Conservation (phyloP, 495 filamentous ascomycete species). For the Hyaloscypha hepaticicola region DNA sequence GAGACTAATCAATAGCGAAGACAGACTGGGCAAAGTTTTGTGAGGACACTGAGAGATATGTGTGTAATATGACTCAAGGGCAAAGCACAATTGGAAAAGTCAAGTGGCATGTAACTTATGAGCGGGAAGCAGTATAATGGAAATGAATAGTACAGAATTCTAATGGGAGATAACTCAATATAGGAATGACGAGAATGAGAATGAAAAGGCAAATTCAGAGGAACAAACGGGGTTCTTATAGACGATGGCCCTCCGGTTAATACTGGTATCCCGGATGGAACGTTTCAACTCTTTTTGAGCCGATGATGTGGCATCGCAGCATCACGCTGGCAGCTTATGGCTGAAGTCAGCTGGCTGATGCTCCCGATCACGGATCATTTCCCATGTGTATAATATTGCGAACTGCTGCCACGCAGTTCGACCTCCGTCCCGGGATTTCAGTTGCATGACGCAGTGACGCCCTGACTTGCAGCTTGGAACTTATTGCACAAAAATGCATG, state of each 20-base stretch:
- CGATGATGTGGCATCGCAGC: no score
- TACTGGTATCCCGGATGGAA: no score
- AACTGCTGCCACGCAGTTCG: neutral
- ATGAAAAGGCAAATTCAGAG: neutral
- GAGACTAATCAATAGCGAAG: constrained; percentile 14
- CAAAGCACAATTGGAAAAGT: neutral
- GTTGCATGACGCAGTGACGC: neutral
- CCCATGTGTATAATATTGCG: neutral
- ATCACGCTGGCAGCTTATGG: neutral
- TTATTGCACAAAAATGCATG: neutral
- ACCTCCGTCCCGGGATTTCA: neutral
- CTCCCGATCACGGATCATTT: neutral
- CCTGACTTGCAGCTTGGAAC: neutral
- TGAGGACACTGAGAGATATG: neutral
- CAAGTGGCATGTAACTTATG: neutral
- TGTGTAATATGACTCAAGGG: neutral
- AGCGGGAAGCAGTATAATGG: no score
- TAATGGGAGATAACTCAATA: neutral
- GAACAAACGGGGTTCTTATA: no score
- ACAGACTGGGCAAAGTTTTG: constrained; percentile 11
- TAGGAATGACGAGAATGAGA: neutral
- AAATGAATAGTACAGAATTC: no score
- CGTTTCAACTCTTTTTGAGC: no score
- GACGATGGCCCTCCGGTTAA: no score
- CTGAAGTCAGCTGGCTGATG: neutral